Conservation (phyloP, 176 grass and related monocot genomes). For the Carex littledalei region DNA sequence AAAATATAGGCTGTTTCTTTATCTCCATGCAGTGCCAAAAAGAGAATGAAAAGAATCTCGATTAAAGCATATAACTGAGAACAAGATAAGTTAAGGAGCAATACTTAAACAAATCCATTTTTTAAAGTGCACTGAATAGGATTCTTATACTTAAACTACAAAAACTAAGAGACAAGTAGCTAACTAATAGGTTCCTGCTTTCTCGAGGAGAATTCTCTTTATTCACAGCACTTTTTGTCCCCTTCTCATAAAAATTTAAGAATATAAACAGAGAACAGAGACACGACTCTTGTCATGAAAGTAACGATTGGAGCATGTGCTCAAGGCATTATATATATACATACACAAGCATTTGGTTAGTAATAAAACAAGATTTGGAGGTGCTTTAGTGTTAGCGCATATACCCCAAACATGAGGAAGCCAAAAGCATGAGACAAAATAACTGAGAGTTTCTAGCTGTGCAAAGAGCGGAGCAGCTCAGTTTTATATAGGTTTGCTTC, state of each 20-base stretch:
- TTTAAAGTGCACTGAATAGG: conserved; percentile 28
- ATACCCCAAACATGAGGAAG: conserved; percentile 28
- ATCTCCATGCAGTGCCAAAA: conserved; percentile 11
- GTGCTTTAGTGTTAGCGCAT: conserved; percentile 18
- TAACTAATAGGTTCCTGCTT: conserved; percentile 35
- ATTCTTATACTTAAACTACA: conserved; percentile 35
- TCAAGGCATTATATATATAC: conserved; percentile 15
- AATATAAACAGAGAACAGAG: conserved; percentile 11
- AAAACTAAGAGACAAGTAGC: conserved; percentile 35
- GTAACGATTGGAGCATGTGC: conserved; percentile 33
- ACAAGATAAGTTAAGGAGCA: conserved; percentile 27
- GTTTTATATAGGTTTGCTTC: conserved; percentile 18
- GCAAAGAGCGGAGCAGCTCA: conserved; percentile 6
- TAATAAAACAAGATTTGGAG: conserved; percentile 18
- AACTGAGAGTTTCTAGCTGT: conserved; percentile 29
- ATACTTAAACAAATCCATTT: conserved; percentile 17
- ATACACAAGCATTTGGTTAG: conserved; percentile 15
- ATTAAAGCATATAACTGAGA: conserved; percentile 32
- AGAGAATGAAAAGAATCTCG: conserved; percentile 11
- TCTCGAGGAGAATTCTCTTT: conserved; percentile 28
- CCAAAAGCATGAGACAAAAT: conserved; percentile 32
- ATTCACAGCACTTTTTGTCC: conserved; percentile 18
- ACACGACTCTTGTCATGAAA: conserved; percentile 19
- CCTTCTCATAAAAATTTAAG: background rate
- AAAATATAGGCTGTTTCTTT: background rate